phyloP scores from a whole-genome alignment of 169 alveolate species.

The Eimeria brunetti region DNA sequence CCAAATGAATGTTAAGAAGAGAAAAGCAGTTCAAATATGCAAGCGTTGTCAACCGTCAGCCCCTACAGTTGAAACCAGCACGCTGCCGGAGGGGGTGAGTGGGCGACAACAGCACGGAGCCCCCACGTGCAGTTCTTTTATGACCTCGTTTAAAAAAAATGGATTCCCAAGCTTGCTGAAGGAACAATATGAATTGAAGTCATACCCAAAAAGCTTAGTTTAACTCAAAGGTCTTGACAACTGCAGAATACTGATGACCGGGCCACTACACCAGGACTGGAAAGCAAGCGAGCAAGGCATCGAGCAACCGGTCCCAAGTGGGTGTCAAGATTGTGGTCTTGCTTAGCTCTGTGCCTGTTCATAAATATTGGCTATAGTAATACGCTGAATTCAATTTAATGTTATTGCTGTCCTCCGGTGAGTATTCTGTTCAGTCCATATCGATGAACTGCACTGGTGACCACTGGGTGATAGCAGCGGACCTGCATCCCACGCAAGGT shows the following conservation, averaged over 20 bases:
- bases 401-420: background rate
- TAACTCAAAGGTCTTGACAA: background rate
- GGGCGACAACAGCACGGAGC: conserved; percentile 7
- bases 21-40: background rate
- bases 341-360: background rate
- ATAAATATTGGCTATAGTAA: background rate
- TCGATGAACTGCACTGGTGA: background rate
- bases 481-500: background rate
- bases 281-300: conserved; percentile 9
- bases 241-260: background rate
- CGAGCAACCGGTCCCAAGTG: background rate
- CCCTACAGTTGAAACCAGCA: background rate
- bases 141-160: background rate
- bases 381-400: background rate
- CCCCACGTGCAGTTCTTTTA: background rate
- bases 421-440: background rate
- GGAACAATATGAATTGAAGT: background rate
- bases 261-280: background rate
- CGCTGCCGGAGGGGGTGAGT: background rate
- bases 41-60: background rate
- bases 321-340: background rate
- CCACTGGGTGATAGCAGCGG: background rate
- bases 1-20: background rate
- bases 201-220: background rate
- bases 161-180: background rate